Evolutionary conservation across 495 filamentous ascomycete species (phyloP).

Genomic region (Aspergillus nanangensis): DNA sequence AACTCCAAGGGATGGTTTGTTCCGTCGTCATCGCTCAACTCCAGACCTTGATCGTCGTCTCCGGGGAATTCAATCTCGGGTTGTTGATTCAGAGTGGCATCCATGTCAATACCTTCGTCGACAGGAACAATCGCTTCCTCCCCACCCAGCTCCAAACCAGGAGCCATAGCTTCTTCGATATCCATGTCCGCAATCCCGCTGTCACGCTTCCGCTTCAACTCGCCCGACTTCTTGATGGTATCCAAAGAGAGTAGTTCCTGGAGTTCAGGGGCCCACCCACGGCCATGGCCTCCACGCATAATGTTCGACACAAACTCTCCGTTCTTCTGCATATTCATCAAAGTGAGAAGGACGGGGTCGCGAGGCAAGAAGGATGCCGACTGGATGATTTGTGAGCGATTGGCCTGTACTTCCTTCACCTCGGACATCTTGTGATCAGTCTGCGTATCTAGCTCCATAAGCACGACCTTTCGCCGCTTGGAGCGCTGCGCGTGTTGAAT

Average conservation of each 20-base stretch:
- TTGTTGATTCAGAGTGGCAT: slow-evolving; percentile 44
- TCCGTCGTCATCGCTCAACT: slow-evolving; percentile 51
- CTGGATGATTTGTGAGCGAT: slow-evolving; percentile 76
- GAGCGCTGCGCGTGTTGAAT: slow-evolving; percentile 59
- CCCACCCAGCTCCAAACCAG: slow-evolving; percentile 62
- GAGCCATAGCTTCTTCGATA: slow-evolving; percentile 58
- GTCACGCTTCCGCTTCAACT: slow-evolving; percentile 91
- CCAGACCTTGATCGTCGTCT: slow-evolving; percentile 45
- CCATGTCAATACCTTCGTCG: slow-evolving; percentile 47
- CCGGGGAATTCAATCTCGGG: slow-evolving; percentile 61
- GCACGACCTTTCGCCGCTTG: slow-evolving; percentile 65
- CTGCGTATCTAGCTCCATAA: slow-evolving; percentile 60
- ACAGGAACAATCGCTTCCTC: slow-evolving; percentile 50
- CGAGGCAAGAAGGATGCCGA: slow-evolving; percentile 74
- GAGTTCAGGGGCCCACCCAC: slow-evolving; percentile 86
- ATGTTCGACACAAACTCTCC: slow-evolving; percentile 78
- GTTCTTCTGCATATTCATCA: slow-evolving; percentile 86
- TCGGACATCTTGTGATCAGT: slow-evolving; percentile 53
- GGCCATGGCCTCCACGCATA: slow-evolving; percentile 70
- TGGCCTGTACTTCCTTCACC: slow-evolving; percentile 75
- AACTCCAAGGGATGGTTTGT: slow-evolving; percentile 39
- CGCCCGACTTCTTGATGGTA: slow-evolving; percentile 67
- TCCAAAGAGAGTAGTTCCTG: slow-evolving; percentile 80
- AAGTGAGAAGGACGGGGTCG: slow-evolving; percentile 75
- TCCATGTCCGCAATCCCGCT: slow-evolving; percentile 80